Percentiles rank a stretch among this genome's conserved stretches.
phyloP scores from a whole-genome alignment of 225 moss, liverwort and hornwort genomes.

The Marchantia paleacea region DNA sequence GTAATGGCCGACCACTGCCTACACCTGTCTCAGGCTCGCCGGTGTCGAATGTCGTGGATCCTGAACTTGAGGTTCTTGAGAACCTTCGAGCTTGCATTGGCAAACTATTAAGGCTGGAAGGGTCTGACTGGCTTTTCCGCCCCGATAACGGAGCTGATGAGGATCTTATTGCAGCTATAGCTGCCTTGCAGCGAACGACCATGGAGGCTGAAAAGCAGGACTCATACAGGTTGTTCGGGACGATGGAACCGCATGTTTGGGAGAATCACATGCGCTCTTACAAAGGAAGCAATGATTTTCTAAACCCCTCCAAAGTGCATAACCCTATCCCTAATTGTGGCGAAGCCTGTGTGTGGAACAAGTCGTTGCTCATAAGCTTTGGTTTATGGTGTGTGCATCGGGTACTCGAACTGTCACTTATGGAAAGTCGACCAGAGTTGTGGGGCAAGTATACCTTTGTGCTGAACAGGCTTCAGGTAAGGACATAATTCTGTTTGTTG shows the following conservation, averaged over 20 bases:
- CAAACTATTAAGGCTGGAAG: slow-evolving; percentile 66
- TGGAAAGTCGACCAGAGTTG: slow-evolving; percentile 92
- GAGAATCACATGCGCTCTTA: slow-evolving; percentile 43
- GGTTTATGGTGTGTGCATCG: slow-evolving; percentile 95
- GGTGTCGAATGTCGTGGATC: slow-evolving; percentile 19
- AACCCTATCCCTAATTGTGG: slow-evolving; percentile 46
- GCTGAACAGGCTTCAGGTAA: slow-evolving; percentile 86
- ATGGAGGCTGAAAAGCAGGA: slow-evolving; percentile 39
- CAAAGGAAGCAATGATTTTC: slow-evolving; percentile 38
- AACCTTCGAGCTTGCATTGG: slow-evolving; percentile 50
- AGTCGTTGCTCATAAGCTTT: slow-evolving; percentile 69
- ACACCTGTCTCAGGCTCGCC: slow-evolving; percentile 27
- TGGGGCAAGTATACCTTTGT: slow-evolving; percentile 97
- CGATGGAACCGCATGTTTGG: slow-evolving; percentile 22
- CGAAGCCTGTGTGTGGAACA: slow-evolving; percentile 69
- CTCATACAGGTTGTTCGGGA: slow-evolving; percentile 6
- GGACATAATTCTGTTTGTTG: neutral
- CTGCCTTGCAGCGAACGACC: slow-evolving; percentile 41
- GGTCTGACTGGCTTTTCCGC: slow-evolving; percentile 82
- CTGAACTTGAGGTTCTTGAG: slow-evolving; percentile 57
- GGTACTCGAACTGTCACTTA: slow-evolving; percentile 70
- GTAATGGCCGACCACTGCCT: slow-evolving; percentile 13
- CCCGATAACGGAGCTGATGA: slow-evolving; percentile 70
- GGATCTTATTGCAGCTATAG: slow-evolving; percentile 66
- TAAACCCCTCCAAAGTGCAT: slow-evolving; percentile 12